A percentile compares a stretch with the other conserved stretches of the same genome.
Evolutionary conservation across 2,329 filamentous ascomycete species (phyloP).

Genomic region (Metarhizium brunneum): DNA sequence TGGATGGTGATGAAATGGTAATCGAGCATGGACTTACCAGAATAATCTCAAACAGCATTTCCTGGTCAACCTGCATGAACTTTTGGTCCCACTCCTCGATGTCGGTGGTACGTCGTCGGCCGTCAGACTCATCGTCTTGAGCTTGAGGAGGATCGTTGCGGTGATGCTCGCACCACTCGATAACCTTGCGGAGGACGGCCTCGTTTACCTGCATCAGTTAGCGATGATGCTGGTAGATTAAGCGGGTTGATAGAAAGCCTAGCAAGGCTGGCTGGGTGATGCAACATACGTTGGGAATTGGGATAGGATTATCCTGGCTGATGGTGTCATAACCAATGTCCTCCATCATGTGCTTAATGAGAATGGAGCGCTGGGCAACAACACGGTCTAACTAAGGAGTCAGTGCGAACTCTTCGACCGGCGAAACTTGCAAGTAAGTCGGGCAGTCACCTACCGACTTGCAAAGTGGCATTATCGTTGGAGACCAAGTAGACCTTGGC

Average conservation of each 20-base stretch:
- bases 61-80: slow-evolving; percentile 99
- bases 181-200: slow-evolving; percentile 85
- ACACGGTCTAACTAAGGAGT: slow-evolving; percentile 51
- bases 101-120: slow-evolving; percentile 95
- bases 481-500: slow-evolving; percentile 40
- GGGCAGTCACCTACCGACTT: slow-evolving; percentile 31
- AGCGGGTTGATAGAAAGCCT: too few species aligned
- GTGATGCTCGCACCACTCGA: slow-evolving; percentile 98
- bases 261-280: not conserved
- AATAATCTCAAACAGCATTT: slow-evolving; percentile 99
- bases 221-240: not conserved
- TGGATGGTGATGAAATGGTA: not conserved
- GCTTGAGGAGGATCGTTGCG: slow-evolving; percentile 75
- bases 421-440: not conserved
- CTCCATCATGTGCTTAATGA: slow-evolving; percentile 98
- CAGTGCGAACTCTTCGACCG: not conserved
- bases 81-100: slow-evolving; percentile 99
- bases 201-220: slow-evolving; percentile 66
- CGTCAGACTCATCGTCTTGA: slow-evolving; percentile 84
- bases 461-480: slow-evolving; percentile 39
- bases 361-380: slow-evolving; percentile 81
- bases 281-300: slow-evolving; percentile 68
- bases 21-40: slow-evolving; percentile 50
- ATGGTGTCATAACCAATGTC: slow-evolving; percentile 65
- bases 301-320: slow-evolving; percentile 58